phyloP scores from a whole-genome alignment of 768 basidiomycete species.

The Gautieria morchelliformis region DNA sequence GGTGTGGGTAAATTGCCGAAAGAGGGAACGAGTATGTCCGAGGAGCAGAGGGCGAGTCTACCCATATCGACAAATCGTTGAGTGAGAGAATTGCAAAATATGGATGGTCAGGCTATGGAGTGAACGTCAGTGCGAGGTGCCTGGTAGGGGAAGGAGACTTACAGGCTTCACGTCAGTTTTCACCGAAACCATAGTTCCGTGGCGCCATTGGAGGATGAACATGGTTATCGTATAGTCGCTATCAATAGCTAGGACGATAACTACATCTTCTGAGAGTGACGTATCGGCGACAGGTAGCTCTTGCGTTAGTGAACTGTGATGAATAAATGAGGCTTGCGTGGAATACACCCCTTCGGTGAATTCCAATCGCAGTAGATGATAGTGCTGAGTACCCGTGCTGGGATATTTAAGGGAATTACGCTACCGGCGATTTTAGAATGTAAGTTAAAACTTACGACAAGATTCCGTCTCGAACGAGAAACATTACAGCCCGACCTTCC shows the following conservation, averaged over 20 bases:
- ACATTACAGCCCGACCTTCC: constrained; percentile 9
- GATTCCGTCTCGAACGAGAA: constrained; percentile 3
- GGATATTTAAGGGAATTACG: neutral
- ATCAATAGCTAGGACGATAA: constrained; percentile 1
- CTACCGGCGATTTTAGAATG: neutral
- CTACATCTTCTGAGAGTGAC: constrained; percentile 9
- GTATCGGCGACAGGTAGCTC: constrained; percentile 8
- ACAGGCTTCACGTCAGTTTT: constrained; percentile 4
- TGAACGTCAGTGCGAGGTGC: neutral
- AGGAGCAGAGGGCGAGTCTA: constrained; percentile 7
- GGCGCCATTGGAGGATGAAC: constrained; percentile 5
- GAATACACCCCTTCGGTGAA: neutral
- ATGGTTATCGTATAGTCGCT: constrained; percentile 5
- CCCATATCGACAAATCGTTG: constrained; percentile 6
- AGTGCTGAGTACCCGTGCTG: neutral
- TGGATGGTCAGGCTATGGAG: constrained; percentile 1
- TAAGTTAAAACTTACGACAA: neutral
- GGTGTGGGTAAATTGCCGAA: constrained; percentile 6
- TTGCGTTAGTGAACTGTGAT: constrained; percentile 8
- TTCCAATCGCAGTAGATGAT: constrained; percentile 6
- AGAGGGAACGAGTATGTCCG: constrained; percentile 6
- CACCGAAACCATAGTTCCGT: constrained; percentile 7
- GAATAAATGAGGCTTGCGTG: constrained; percentile 1
- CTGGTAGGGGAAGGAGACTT: neutral
- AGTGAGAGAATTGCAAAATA: constrained; percentile 9